A percentile compares a stretch with the other conserved stretches of the same genome.
Conservation (phyloP, 306 rosid genomes). For the Dalbergia cultrata region DNA sequence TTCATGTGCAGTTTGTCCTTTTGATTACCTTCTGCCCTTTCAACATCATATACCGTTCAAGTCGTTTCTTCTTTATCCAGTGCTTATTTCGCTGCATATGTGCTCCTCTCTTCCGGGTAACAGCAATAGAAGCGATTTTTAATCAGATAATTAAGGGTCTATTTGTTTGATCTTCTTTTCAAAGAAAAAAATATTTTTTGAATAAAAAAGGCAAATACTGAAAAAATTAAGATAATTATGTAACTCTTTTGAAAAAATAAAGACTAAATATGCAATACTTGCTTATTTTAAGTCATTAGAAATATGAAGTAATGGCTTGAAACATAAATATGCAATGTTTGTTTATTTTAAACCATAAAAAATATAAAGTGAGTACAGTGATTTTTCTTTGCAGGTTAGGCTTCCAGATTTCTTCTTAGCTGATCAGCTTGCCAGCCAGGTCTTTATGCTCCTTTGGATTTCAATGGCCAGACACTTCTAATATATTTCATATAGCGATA, state of each 20-base stretch:
- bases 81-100: slow-evolving; percentile 64
- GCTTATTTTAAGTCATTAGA: too few relatives aligned
- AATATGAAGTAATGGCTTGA: too few relatives aligned
- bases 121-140: slow-evolving; percentile 4
- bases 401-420: slow-evolving; percentile 71
- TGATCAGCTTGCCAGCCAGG: slow-evolving; percentile 87
- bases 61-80: slow-evolving; percentile 72
- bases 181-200: too few relatives aligned
- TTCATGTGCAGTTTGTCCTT: slow-evolving; percentile 69
- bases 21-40: slow-evolving; percentile 66
- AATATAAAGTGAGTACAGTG: too few relatives aligned
- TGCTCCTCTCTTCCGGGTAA: slow-evolving; percentile 76
- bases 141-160: neutral
- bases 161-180: too few relatives aligned
- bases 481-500: slow-evolving; percentile 22
- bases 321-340: too few relatives aligned
- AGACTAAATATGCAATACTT: too few relatives aligned
- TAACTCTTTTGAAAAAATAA: too few relatives aligned
- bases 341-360: too few relatives aligned
- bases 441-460: slow-evolving; percentile 40
- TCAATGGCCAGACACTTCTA: slow-evolving; percentile 13
- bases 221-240: too few relatives aligned
- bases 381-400: slow-evolving; percentile 58
- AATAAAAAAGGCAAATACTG: too few relatives aligned
- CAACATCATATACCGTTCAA: slow-evolving; percentile 64